Percentiles rank a stretch among this genome's conserved stretches.
Evolutionary conservation across 768 basidiomycete genomes (phyloP).

Genomic region (Leucosporidium yakuticum): DNA sequence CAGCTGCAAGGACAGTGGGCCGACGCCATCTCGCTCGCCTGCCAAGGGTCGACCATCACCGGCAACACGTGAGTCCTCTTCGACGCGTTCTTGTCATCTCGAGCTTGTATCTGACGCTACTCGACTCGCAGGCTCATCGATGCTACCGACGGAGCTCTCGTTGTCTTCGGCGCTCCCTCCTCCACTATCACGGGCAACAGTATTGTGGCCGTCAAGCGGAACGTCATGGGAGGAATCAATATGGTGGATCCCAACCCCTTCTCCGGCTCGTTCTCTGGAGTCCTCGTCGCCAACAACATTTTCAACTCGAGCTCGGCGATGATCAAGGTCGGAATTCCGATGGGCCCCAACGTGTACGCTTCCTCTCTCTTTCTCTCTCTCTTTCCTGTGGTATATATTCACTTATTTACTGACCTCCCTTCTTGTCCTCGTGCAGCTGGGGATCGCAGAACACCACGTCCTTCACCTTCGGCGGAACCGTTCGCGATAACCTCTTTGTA

Average conservation of each 20-base stretch:
- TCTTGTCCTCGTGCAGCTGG: no score
- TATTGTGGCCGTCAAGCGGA: slow-evolving; percentile 18
- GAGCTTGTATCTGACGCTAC: no score
- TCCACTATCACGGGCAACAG: slow-evolving; percentile 35
- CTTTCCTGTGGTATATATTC: no score
- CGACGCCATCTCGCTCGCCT: slow-evolving; percentile 40
- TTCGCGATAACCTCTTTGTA: slow-evolving; percentile 18
- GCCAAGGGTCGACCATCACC: slow-evolving; percentile 33
- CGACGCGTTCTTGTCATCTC: no score
- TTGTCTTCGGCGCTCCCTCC: slow-evolving; percentile 38
- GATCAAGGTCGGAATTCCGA: slow-evolving; percentile 39
- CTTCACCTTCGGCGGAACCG: slow-evolving; percentile 21
- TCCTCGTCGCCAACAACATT: no score
- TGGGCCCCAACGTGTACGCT: slow-evolving; percentile 38
- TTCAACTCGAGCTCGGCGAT: no score
- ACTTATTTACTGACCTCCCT: no score
- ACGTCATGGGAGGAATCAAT: slow-evolving; percentile 34
- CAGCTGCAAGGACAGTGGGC: slow-evolving; percentile 34
- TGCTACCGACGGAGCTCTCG: slow-evolving; percentile 25
- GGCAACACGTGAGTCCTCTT: slow-evolving; percentile 36
- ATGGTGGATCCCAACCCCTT: slow-evolving; percentile 34
- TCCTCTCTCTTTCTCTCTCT: no score
- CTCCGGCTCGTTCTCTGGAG: slow-evolving; percentile 30
- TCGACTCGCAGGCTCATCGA: background rate
- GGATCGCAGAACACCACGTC: slow-evolving; percentile 23